Conservation (phyloP, 2,329 filamentous ascomycete genomes). For the Calonectria multiphialidica region DNA sequence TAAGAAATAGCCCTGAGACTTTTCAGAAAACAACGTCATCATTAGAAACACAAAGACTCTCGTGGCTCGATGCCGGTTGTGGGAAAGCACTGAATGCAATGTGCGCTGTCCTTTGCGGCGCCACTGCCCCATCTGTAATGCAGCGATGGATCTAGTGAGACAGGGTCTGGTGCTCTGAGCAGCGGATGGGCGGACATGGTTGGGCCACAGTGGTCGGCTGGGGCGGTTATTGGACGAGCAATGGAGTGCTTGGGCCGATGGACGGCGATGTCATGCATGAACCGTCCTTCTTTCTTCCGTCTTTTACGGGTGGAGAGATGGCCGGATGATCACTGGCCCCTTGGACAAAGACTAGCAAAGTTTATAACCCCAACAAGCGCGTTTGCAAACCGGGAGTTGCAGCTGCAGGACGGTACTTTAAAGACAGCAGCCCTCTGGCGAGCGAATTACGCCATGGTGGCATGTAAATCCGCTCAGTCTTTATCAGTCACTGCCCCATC, state of each 20-base stretch:
- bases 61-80: background rate
- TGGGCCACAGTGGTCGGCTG: conserved; percentile 28
- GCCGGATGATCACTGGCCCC: conserved; percentile 5
- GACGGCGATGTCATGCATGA: conserved; percentile 45
- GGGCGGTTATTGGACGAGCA: conserved; percentile 34
- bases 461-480: conserved; percentile 28
- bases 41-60: background rate
- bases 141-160: conserved; percentile 26
- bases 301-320: conserved; percentile 15
- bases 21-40: conserved; percentile 7
- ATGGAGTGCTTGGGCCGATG: conserved; percentile 22
- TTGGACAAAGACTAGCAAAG: conserved; percentile 14
- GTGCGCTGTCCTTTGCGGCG: conserved; percentile 18
- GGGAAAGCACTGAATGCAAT: conserved; percentile 21
- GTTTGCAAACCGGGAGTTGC: conserved; percentile 11
- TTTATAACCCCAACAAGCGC: conserved; percentile 9
- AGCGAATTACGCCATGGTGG: conserved; percentile 24
- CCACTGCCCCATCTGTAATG: conserved; percentile 20
- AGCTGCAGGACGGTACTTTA: conserved; percentile 14
- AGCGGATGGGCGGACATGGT: conserved; percentile 22
- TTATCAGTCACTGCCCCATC: conserved; percentile 41
- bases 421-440: conserved; percentile 3
- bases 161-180: conserved; percentile 23
- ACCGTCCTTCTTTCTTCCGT: conserved; percentile 27
- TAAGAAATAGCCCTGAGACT: conserved; percentile 67